These are phyloP conservation scores for Stramenopiles sp. DNA, from an alignment of 352 stramenopile species.

Conservation along the genomic window DNA sequence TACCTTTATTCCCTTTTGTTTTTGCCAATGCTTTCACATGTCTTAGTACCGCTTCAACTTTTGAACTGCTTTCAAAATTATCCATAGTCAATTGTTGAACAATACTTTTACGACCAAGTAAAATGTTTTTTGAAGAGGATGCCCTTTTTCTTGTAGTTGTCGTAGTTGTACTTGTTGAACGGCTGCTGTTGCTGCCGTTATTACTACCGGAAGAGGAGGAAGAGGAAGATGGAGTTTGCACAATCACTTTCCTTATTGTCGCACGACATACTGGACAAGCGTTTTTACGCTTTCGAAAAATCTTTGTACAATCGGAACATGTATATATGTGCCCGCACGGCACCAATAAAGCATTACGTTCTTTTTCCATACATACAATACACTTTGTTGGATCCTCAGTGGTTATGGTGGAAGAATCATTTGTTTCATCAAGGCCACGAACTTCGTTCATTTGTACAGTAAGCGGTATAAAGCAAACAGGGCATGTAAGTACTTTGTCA, in stretches of 20 bases:
- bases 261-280: neutral
- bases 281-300: neutral
- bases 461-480: conserved; percentile 47
- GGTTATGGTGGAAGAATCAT: neutral
- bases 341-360: neutral
- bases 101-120: conserved; percentile 20
- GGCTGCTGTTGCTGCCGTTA: no score
- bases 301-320: neutral
- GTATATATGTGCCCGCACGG: conserved; percentile 6
- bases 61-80: conserved; percentile 71
- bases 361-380: conserved; percentile 8
- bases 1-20: conserved; percentile 52
- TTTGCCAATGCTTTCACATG: conserved; percentile 51
- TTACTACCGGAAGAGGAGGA: no score
- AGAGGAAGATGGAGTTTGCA: no score
- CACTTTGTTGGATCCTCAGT: neutral
- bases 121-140: neutral
- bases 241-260: neutral
- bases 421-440: neutral
- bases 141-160: no score
- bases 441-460: conserved; percentile 45
- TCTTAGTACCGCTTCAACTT: conserved; percentile 92
- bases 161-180: no score
- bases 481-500: conserved; percentile 38
- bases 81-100: conserved; percentile 25